A percentile compares a stretch with the other conserved stretches of the same genome.
These are phyloP conservation scores for Prunus salicina DNA, from an alignment of 306 rosid species.

Conservation along the genomic window DNA sequence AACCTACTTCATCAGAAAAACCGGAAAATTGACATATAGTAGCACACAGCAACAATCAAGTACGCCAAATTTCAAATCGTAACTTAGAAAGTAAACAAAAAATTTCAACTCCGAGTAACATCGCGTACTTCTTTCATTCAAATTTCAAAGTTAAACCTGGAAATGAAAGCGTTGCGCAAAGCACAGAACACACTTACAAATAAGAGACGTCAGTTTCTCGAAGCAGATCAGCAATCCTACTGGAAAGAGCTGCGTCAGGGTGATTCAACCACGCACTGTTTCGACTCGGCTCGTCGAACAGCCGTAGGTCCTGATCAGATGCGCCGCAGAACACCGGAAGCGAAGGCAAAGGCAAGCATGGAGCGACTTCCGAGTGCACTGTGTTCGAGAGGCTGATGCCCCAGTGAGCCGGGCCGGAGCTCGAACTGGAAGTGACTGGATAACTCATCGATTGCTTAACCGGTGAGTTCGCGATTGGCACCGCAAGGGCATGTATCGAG, in stretches of 20 bases:
- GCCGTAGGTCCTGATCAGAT: constrained; percentile 60
- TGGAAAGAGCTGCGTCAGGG: constrained; percentile 55
- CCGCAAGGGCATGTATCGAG: constrained; percentile 53
- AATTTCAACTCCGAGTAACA: constrained; percentile 10
- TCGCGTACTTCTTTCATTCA: constrained; percentile 16
- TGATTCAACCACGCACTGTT: constrained; percentile 36
- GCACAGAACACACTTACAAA: constrained; percentile 49
- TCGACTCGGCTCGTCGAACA: constrained; percentile 51
- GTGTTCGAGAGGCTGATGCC: constrained; percentile 76
- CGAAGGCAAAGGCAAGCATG: constrained; percentile 88
- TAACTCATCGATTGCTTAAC: constrained; percentile 60
- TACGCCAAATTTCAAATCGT: not conserved
- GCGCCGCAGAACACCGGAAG: constrained; percentile 91
- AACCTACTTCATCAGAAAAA: not conserved
- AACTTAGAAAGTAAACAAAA: not conserved
- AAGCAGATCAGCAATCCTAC: constrained; percentile 84
- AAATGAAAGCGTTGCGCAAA: not conserved
- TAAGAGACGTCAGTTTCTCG: constrained; percentile 80
- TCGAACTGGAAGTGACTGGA: constrained; percentile 36
- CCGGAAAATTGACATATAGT: not conserved
- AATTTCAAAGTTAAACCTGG: constrained; percentile 16
- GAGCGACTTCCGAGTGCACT: constrained; percentile 81
- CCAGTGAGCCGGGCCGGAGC: constrained; percentile 35
- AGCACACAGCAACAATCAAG: not conserved
- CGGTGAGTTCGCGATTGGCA: constrained; percentile 31